Evolutionary conservation across 345 rosid genomes (phyloP).

Genomic region (Salix exigua): DNA sequence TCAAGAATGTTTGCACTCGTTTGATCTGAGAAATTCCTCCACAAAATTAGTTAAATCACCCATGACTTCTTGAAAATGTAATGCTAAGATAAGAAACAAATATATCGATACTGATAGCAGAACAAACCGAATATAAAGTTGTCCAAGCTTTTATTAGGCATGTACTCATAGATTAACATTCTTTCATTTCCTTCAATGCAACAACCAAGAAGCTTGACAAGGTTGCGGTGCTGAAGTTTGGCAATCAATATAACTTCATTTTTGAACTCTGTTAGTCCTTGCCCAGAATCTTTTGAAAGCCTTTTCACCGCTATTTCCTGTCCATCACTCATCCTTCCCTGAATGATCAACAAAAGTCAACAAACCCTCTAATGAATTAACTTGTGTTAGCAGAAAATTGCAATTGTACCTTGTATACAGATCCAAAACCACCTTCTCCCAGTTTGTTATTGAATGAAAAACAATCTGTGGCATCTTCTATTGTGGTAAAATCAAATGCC

Average conservation of each 20-base stretch:
- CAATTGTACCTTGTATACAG: slow-evolving; percentile 6
- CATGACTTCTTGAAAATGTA: neutral
- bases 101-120: neutral
- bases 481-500: neutral
- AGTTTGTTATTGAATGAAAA: slow-evolving; percentile 1
- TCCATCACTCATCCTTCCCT: slow-evolving; percentile 37
- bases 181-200: slow-evolving; percentile 28
- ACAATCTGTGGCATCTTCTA: neutral
- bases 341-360: neutral
- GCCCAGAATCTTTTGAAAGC: slow-evolving; percentile 41
- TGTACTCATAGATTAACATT: slow-evolving; percentile 29
- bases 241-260: slow-evolving; percentile 43
- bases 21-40: neutral
- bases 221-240: slow-evolving; percentile 50
- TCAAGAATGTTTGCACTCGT: neutral
- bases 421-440: slow-evolving; percentile 11
- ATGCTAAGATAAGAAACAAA: neutral
- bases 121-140: slow-evolving; percentile 33
- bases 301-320: slow-evolving; percentile 53
- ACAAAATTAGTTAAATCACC: neutral
- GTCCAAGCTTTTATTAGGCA: slow-evolving; percentile 36
- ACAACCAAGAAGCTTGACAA: slow-evolving; percentile 40
- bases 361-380: neutral
- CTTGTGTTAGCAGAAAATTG: neutral
- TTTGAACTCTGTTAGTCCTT: slow-evolving; percentile 43